Base-by-base conservation (phyloP, 1,139 yeast species). In the Debaryomyces sp. region DNA sequence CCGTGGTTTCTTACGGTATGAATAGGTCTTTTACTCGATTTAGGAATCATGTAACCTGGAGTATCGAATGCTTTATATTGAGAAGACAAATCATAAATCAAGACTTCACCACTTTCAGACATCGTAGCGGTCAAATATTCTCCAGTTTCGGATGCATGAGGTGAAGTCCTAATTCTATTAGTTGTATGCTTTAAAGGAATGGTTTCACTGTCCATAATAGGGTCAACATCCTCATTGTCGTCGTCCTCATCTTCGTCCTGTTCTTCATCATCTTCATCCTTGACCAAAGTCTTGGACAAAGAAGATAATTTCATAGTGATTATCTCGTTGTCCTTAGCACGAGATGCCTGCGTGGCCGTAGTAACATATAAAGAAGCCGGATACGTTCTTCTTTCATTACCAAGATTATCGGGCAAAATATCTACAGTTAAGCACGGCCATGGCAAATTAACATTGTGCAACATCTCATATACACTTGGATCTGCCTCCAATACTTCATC, bases 361-460 rank as follows among this genome's bases (percentile, higher is more conserved):
- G 96, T 84, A 49, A 91, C 69, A 61, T 89, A 89, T 58, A 91
- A 76, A 4, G 96, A 80, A 38, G 96, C 97, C 5, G 99, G 99
- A 63, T 84, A 94, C 40, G 80, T 80, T 70, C 96, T 81, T 74
- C 99, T 85, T 68, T 91, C 97, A 48, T 81, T 77, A 8, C 99
- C 99, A 49, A 90, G 76, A 46, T 77, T 73, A 66, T 94, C 99
- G 10, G 96, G 96, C 49, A 95, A 71, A 35, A 94, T 73, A 63
- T 94, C 99, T 54, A 95, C 77, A 2, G 97, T 89, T 62, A 94
- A 75, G 70, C 97, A 91, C 17, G 99, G 98, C 98, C 99, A 94
- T 60, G 96, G 96, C 66, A 94, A 75, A 65, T 89, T 89, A 53
- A 94, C 89, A 61, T 89, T 89, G 70, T 94, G 99, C 51, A 94